phyloP scores from a whole-genome alignment of 306 rosid species.

The Vigna reflexopilosa region DNA sequence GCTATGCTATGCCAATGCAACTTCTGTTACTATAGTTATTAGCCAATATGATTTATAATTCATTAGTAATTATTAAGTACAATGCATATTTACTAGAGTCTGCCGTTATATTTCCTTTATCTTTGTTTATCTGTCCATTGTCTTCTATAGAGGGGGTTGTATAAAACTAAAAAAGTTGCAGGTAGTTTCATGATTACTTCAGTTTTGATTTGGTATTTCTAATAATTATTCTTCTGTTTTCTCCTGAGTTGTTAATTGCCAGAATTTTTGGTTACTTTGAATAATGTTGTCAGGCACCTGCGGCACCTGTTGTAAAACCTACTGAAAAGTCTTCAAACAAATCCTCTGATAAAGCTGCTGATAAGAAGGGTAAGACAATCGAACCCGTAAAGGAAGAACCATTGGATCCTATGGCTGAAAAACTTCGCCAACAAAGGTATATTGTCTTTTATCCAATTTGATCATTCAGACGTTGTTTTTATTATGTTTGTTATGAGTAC shows the following conservation, averaged over 20 bases:
- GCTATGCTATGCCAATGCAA: background rate
- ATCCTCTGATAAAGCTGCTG: conserved; percentile 60
- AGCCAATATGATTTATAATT: background rate
- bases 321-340: conserved; percentile 70
- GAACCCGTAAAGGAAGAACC: conserved; percentile 62
- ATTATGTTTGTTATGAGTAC: background rate
- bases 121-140: conserved; percentile 1
- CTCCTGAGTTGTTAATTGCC: background rate
- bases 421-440: conserved; percentile 95
- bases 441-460: background rate
- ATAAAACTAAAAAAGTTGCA: background rate
- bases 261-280: conserved; percentile 4
- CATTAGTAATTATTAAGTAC: too few relatives aligned
- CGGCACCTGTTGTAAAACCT: conserved; percentile 65
- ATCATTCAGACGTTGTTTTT: background rate
- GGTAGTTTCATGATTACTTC: background rate
- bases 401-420: conserved; percentile 85
- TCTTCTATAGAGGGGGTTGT: background rate
- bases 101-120: background rate
- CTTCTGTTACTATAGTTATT: background rate
- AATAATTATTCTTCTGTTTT: background rate
- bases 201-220: conserved; percentile 6
- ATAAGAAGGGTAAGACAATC: conserved; percentile 71
- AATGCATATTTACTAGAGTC: background rate
- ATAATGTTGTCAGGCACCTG: conserved; percentile 65